A percentile compares a stretch with the other conserved stretches of the same genome.
Evolutionary conservation across 345 rosid species (phyloP).

Genomic region (Rhodomyrtus tomentosa): DNA sequence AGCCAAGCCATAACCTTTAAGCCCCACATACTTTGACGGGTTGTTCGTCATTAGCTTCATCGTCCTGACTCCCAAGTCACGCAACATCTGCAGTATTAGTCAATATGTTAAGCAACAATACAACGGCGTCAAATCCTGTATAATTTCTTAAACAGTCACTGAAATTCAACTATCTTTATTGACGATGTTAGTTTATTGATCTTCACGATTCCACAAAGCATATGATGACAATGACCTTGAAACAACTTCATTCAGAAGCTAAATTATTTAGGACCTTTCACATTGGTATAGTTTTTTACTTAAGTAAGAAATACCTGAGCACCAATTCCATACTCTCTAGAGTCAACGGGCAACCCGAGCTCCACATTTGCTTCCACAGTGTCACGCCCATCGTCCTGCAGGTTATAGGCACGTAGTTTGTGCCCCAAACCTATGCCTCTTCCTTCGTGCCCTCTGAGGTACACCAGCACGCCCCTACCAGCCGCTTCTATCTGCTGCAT

Average conservation of each 20-base stretch:
- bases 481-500: background rate
- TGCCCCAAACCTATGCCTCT: background rate
- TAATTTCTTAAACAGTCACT: background rate
- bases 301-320: conserved; percentile 63
- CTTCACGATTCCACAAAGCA: background rate
- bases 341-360: conserved; percentile 83
- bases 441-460: background rate
- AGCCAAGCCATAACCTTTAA: conserved; percentile 73
- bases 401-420: background rate
- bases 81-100: conserved; percentile 37
- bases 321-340: conserved; percentile 87
- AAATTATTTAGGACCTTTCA: background rate
- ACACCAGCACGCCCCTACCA: background rate
- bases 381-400: background rate
- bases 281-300: background rate
- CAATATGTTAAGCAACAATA: background rate
- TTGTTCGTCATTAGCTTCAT: conserved; percentile 91
- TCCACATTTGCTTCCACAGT: conserved; percentile 55
- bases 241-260: background rate
- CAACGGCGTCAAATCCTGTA: too few relatives aligned
- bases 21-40: conserved; percentile 26
- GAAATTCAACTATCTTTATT: background rate
- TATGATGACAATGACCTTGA: background rate
- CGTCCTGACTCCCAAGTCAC: conserved; percentile 71
- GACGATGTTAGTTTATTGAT: background rate